Evolutionary conservation across 1,139 yeast species (phyloP), one percentile per base, ranked within the genome.

Genomic region (Pichia sp.): DNA sequence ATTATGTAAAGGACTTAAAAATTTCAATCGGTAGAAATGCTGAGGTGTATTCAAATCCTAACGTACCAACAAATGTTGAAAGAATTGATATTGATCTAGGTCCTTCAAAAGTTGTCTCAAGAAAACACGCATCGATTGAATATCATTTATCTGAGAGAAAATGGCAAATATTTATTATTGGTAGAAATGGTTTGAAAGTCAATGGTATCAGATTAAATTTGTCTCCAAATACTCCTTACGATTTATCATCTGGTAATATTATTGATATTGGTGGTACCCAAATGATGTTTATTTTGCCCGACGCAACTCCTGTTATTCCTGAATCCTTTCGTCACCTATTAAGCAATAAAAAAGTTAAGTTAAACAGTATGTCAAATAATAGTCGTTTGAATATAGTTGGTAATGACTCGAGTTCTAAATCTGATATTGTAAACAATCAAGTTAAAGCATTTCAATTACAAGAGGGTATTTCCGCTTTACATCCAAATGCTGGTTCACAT

Each of bases 271-370:
- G 98, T 11, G 98, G 97, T 3, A 91, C 96, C 16, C 99, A 93
- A 70, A 93, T 93, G 99, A 93, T 93, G 96, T 93, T 93, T 67
- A 93, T 93, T 39, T 73, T 93, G 59, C 99, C 99, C 0, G 98
- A 91, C 65, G 83, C 88, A 8, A 81, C 83, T n/a, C 96, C 97
- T 1, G 70, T 70, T 33, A 73, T 86, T 19, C 76, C 82, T 49
- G 78, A 72, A 41, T 69, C 72, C 53, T 76, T 85, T 63, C 67
- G 84, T 55, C 72, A 70, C 22, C 62, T 68, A 29, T 60, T 76
- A 42, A 62, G 65, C 45, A 54, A 58, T 27, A 69, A 69, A 51
- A 64, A 63, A 53, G 53, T 49, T 19, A 53, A 50, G 27, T 54
- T 44, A 39, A 52, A 34, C 33, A 51, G 22, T 22, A 19, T 13